Evolutionary conservation across 352 stramenopile species (phyloP), one percentile per base, ranked within the genome.

Genomic region (Phytophthora colocasiae): DNA sequence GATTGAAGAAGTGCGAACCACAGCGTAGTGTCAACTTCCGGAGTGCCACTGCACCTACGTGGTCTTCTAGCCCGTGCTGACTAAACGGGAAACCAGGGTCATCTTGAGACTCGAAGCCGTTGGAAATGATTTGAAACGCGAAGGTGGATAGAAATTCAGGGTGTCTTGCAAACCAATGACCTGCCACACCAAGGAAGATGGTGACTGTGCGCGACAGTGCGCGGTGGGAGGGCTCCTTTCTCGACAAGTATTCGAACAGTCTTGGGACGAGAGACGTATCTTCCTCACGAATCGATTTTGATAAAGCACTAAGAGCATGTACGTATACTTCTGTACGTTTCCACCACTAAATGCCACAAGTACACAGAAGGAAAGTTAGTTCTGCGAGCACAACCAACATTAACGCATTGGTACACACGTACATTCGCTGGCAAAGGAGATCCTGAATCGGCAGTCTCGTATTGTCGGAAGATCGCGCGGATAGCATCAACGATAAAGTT

Each of bases 281-380:
- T 62, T 88, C 86, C 48, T 92, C 79, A 11, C 84, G 79, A 53
- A 94, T 80, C 22, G 83, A 94, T 77, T 93, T 94, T 50, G 86
- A 92, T 43, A 94, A 43, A 17, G 86, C 86, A 67, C 84, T 94
- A 40, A 94, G 71, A 34, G 86, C 84, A 27, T 94, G 86, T 7
- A 94, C 84, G 55, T 92, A 93, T n/a, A 94, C 86, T 69, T 94
- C 86, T 1, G 81, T 91, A 46, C 73, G 78, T 40, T 76, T 73
- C 84, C 84, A 94, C 86, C 84, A 94, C 78, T 88, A 29, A n/a
- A 55, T 5, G 48, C 14, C 11, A 52, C 17, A 52, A 54, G 39
- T n/a, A 36, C 22, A 53, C 15, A 55, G 19, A 19, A 31, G 4
- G 34, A 17, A 24, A 39, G 40, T 73, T 53, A 77, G 58, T 45